Percentiles rank a stretch among this genome's conserved stretches.
phyloP scores from a whole-genome alignment of 225 moss, liverwort and hornwort species.

The Thuidium tamariscinum region DNA sequence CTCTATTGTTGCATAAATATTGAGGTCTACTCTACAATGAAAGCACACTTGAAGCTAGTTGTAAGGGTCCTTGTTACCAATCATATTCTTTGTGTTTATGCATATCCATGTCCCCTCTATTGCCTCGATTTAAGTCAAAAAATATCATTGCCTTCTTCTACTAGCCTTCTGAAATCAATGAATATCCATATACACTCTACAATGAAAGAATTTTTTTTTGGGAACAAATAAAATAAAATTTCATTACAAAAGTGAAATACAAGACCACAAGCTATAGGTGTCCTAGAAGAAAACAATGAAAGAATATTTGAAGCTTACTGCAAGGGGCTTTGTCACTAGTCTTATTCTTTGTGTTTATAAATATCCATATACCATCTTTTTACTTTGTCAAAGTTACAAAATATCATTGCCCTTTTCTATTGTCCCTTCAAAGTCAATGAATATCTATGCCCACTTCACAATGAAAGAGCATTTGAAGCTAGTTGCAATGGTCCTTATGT shows the following conservation, averaged over 20 bases:
- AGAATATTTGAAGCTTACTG: fast-evolving
- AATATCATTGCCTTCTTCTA: background rate
- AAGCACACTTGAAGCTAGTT: background rate
- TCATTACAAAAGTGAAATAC: too few species aligned
- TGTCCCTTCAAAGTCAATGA: background rate
- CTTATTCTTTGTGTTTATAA: background rate
- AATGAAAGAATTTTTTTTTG: too few species aligned
- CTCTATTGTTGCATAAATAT: fast-evolving
- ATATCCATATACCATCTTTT: background rate
- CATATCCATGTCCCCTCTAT: background rate
- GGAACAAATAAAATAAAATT: too few species aligned
- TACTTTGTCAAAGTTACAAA: fast-evolving
- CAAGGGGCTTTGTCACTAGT: background rate
- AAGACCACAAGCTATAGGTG: too few species aligned
- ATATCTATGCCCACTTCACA: fast-evolving
- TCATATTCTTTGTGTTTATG: background rate
- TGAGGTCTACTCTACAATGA: fast-evolving
- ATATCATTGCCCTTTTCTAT: fast-evolving
- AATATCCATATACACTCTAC: too few species aligned
- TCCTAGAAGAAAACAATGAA: too few species aligned
- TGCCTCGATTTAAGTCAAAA: background rate
- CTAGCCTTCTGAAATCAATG: background rate
- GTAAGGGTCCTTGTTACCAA: background rate
- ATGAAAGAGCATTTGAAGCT: background rate
- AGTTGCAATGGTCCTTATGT: background rate